These are phyloP conservation scores for Ilyonectria mors-panacis DNA, from an alignment of 2,329 filamentous ascomycete species.

Conservation along the genomic window DNA sequence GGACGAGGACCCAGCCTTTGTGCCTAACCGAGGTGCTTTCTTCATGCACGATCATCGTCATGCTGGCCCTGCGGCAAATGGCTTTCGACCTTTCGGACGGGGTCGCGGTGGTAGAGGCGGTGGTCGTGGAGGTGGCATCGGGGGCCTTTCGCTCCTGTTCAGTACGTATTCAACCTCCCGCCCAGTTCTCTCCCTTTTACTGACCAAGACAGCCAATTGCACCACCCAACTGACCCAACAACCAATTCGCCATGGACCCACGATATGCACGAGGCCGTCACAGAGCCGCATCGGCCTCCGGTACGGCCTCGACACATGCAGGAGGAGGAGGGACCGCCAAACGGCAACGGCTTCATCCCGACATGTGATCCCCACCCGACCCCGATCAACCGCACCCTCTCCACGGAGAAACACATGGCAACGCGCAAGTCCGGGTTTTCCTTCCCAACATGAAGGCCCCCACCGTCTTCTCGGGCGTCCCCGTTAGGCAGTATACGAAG, in stretches of 20 bases:
- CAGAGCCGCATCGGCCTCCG: conserved; percentile 58
- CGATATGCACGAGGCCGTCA: conserved; percentile 88
- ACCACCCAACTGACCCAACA: conserved; percentile 70
- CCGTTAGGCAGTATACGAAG: conserved; percentile 92
- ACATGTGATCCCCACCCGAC: conserved; percentile 72
- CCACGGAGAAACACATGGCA: conserved; percentile 88
- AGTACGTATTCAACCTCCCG: conserved; percentile 66
- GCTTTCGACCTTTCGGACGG: conserved; percentile 80
- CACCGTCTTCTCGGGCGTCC: conserved; percentile 80
- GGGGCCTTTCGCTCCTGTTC: conserved; percentile 71
- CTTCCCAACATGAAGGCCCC: conserved; percentile 82
- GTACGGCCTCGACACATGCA: conserved; percentile 60
- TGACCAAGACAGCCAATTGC: conserved; percentile 55
- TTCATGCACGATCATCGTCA: conserved; percentile 97
- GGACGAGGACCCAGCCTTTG: conserved; percentile 92
- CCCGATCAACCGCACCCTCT: conserved; percentile 83
- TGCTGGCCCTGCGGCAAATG: conserved; percentile 82
- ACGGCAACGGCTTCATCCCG: conserved; percentile 68
- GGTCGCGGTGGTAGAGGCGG: conserved; percentile 75
- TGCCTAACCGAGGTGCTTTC: conserved; percentile 93
- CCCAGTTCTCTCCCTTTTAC: conserved; percentile 31
- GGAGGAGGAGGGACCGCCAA: conserved; percentile 66
- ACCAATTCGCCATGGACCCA: conserved; percentile 89
- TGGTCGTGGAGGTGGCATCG: conserved; percentile 73
- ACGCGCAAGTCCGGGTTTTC: conserved; percentile 86